Conservation (phyloP, 2,329 filamentous ascomycete species). For the Colletotrichum sp. region DNA sequence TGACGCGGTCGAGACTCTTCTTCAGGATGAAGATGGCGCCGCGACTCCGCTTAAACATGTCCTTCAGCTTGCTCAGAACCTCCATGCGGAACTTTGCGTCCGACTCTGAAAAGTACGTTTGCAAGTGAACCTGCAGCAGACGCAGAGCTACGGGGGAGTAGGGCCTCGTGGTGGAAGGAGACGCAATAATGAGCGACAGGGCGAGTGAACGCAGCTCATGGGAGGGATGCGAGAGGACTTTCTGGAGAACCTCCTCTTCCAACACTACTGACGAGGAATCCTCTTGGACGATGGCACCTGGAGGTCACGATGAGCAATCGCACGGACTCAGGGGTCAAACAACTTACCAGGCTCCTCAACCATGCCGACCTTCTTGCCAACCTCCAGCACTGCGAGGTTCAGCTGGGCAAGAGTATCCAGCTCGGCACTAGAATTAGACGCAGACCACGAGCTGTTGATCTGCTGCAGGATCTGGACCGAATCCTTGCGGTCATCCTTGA, state of each 20-base stretch:
- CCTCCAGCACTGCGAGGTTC: slow-evolving; percentile 71
- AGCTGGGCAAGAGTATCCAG: slow-evolving; percentile 61
- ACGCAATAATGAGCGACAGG: slow-evolving; percentile 79
- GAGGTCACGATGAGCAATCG: not conserved
- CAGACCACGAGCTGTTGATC: slow-evolving; percentile 56
- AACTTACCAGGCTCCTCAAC: slow-evolving; percentile 68
- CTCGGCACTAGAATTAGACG: slow-evolving; percentile 48
- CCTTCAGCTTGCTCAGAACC: slow-evolving; percentile 74
- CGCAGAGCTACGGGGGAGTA: slow-evolving; percentile 67
- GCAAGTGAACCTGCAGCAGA: slow-evolving; percentile 69
- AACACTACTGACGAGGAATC: slow-evolving; percentile 33
- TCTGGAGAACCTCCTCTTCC: slow-evolving; percentile 51
- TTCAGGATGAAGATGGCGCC: slow-evolving; percentile 66
- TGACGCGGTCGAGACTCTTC: slow-evolving; percentile 36
- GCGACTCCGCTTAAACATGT: slow-evolving; percentile 77
- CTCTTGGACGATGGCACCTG: slow-evolving; percentile 3
- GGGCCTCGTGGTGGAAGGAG: slow-evolving; percentile 75
- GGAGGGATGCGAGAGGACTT: slow-evolving; percentile 60
- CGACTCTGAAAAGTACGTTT: slow-evolving; percentile 78
- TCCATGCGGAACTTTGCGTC: slow-evolving; percentile 89
- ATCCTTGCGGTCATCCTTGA: slow-evolving; percentile 60
- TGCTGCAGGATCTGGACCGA: slow-evolving; percentile 63
- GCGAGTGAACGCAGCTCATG: slow-evolving; percentile 77
- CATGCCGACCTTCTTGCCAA: slow-evolving; percentile 72
- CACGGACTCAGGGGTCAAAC: not conserved